Evolutionary conservation across 768 basidiomycete species (phyloP).

Genomic region (Cystofilobasidium capitatum): DNA sequence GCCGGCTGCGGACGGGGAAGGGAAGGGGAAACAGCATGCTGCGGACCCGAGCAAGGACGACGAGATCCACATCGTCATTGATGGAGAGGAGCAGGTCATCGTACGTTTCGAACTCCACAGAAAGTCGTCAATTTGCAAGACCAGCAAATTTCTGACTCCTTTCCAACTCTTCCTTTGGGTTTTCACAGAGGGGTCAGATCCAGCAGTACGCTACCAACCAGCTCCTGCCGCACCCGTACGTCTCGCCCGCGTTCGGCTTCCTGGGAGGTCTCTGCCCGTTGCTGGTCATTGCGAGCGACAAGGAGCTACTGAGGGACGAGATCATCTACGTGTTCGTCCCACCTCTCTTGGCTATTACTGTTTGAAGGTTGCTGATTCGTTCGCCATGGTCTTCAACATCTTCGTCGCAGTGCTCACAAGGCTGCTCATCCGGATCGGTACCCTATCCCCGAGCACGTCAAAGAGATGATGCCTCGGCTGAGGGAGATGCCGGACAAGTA

Average conservation of each 20-base stretch:
- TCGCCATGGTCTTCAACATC: background rate
- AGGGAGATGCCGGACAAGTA: slow-evolving; percentile 38
- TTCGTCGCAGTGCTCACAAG: slow-evolving; percentile 59
- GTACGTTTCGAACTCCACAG: slow-evolving; percentile 3
- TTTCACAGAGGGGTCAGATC: slow-evolving; percentile 23
- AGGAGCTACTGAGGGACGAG: slow-evolving; percentile 27
- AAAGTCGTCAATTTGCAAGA: background rate
- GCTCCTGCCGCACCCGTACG: slow-evolving; percentile 57
- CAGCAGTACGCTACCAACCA: slow-evolving; percentile 26
- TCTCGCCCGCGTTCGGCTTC: slow-evolving; percentile 66
- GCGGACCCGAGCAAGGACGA: slow-evolving; percentile 19
- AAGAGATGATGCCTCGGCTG: slow-evolving; percentile 39
- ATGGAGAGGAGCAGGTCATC: slow-evolving; percentile 19
- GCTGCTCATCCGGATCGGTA: slow-evolving; percentile 74
- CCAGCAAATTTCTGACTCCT: background rate
- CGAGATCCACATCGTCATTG: slow-evolving; percentile 20
- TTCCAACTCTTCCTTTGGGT: background rate
- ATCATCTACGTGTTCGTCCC: slow-evolving; percentile 17
- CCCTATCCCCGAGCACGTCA: slow-evolving; percentile 51
- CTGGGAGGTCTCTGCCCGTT: slow-evolving; percentile 86
- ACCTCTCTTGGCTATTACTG: slow-evolving; percentile 27
- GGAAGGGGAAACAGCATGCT: slow-evolving; percentile 7
- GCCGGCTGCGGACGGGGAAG: slow-evolving; percentile 14
- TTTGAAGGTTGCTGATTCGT: slow-evolving; percentile 31
- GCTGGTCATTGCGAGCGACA: slow-evolving; percentile 44